Conservation (phyloP, 768 basidiomycete genomes). For the Lactarius quietus region DNA sequence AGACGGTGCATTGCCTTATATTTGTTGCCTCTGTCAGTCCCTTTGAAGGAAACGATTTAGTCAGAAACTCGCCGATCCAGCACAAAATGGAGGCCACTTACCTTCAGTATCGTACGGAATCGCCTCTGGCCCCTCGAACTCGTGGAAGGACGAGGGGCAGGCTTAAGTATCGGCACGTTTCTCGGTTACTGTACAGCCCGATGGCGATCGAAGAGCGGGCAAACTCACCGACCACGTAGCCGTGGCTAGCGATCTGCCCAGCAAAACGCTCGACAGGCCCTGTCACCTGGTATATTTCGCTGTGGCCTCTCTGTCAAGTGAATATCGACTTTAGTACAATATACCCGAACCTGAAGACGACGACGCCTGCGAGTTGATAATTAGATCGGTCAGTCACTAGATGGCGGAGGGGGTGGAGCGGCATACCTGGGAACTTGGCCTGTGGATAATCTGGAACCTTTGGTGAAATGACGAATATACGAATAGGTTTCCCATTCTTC, state of each 20-base stretch:
- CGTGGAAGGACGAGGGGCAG: constrained; percentile 85
- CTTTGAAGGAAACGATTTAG: constrained; percentile 33
- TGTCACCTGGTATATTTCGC: constrained; percentile 96
- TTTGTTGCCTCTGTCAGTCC: constrained; percentile 87
- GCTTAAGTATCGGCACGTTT: constrained; percentile 47
- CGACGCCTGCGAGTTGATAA: constrained; percentile 51
- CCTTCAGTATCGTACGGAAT: constrained; percentile 89
- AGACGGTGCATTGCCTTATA: constrained; percentile 59
- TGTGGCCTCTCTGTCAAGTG: constrained; percentile 31
- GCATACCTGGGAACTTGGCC: constrained; percentile 81
- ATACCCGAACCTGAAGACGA: constrained; percentile 64
- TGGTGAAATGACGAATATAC: constrained; percentile 83
- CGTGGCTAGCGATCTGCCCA: constrained; percentile 83
- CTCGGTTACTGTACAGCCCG: background rate
- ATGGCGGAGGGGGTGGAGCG: background rate
- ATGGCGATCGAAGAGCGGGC: background rate
- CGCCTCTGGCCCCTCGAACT: constrained; percentile 85
- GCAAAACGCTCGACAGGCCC: constrained; percentile 94
- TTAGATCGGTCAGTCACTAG: background rate
- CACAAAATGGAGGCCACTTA: constrained; percentile 28
- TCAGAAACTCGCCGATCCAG: background rate
- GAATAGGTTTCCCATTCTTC: constrained; percentile 56
- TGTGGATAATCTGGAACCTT: constrained; percentile 77
- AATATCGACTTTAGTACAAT: background rate
- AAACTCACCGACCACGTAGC: constrained; percentile 71